Percentiles rank a stretch among this genome's conserved stretches.
Evolutionary conservation across 352 stramenopile genomes (phyloP).

Genomic region (Phytopythium cucurbitacearum): DNA sequence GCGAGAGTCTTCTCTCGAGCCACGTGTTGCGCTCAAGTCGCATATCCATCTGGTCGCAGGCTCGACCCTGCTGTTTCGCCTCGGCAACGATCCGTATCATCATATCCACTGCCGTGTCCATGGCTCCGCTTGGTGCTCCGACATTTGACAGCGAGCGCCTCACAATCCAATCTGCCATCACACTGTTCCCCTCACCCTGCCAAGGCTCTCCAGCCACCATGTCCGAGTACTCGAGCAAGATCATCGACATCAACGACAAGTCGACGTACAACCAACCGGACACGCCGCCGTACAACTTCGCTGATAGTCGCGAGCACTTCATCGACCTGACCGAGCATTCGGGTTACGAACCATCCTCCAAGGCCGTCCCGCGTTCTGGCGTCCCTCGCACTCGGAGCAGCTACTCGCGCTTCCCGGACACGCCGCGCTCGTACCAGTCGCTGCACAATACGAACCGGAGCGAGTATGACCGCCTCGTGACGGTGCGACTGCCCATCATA

Average conservation of each 20-base stretch:
- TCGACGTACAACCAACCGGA: slow-evolving; percentile 6
- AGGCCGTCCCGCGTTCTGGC: slow-evolving; percentile 10
- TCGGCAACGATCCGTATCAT: no score
- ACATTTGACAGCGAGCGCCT: neutral
- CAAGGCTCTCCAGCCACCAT: neutral
- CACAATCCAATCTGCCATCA: neutral
- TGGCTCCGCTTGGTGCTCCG: no score
- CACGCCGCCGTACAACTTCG: slow-evolving; percentile 6
- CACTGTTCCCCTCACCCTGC: neutral
- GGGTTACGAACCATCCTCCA: slow-evolving; percentile 2
- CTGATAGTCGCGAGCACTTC: slow-evolving; percentile 6
- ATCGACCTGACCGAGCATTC: slow-evolving; percentile 6
- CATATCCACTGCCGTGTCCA: no score
- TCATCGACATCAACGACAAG: slow-evolving; percentile 8
- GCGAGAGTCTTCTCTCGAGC: no score
- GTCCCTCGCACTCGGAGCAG: slow-evolving; percentile 12
- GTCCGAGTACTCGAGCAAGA: slow-evolving; percentile 6
- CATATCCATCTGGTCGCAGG: no score
- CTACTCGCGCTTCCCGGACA: slow-evolving; percentile 19
- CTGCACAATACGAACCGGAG: slow-evolving; percentile 29
- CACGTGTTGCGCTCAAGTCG: no score
- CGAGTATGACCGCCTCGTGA: slow-evolving; percentile 18
- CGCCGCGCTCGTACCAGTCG: slow-evolving; percentile 12
- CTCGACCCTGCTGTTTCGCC: no score
- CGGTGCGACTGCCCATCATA: slow-evolving; percentile 1